phyloP scores from a whole-genome alignment of 1,284 basidiomycete genomes.

The Cyathus olla region DNA sequence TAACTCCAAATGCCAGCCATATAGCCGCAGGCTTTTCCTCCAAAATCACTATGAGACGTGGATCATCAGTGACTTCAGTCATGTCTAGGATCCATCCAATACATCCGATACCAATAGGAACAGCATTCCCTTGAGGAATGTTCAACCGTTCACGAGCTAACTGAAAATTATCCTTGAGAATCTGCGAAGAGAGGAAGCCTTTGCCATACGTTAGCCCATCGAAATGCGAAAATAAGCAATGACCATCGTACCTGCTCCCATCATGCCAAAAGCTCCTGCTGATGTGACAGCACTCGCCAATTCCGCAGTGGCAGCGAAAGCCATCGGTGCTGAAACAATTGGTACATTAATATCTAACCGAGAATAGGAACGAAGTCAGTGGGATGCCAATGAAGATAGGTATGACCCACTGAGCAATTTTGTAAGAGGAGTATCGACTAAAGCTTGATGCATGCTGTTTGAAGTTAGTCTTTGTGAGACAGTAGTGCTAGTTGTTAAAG shows the following conservation, averaged over 20 bases:
- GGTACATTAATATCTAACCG: conserved; percentile 27
- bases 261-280: conserved; percentile 36
- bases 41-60: conserved; percentile 34
- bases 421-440: background rate
- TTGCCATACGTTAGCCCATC: background rate
- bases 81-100: conserved; percentile 44
- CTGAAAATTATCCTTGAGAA: conserved; percentile 22
- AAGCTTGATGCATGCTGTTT: background rate
- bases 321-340: conserved; percentile 43
- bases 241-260: conserved; percentile 30
- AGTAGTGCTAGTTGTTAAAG: background rate
- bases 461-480: background rate
- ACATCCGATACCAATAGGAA: conserved; percentile 41
- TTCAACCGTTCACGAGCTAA: conserved; percentile 20
- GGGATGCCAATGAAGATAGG: background rate
- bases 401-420: background rate
- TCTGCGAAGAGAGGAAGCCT: conserved; percentile 22
- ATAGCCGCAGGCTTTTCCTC: conserved; percentile 35
- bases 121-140: conserved; percentile 17
- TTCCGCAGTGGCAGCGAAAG: conserved; percentile 22
- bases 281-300: conserved; percentile 30
- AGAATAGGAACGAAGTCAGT: background rate
- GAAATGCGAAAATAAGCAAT: too few relatives aligned
- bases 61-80: conserved; percentile 36
- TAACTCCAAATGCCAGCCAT: conserved; percentile 44